A percentile compares a stretch with the other conserved stretches of the same genome.
Evolutionary conservation across 2,329 filamentous ascomycete genomes (phyloP).

Genomic region (Exophiala mesophila): DNA sequence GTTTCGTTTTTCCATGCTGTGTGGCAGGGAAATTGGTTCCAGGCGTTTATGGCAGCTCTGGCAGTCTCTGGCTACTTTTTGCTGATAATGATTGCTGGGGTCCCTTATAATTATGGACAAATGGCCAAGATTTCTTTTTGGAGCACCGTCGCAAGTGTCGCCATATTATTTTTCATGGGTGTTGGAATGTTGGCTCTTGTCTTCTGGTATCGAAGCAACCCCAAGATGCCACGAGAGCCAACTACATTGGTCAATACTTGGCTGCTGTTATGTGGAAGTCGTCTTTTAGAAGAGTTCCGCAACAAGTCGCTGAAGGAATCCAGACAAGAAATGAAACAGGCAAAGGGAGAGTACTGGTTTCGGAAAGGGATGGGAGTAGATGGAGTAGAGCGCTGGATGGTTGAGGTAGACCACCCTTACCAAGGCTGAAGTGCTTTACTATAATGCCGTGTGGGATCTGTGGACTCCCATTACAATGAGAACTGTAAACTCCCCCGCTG

Average conservation of each 20-base stretch:
- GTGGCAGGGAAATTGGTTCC: slow-evolving; percentile 7
- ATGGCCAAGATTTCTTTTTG: slow-evolving; percentile 6
- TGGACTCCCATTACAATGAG: no score
- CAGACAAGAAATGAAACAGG: no score
- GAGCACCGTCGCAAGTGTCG: slow-evolving; percentile 7
- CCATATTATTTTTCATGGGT: slow-evolving; percentile 6
- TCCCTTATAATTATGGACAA: slow-evolving; percentile 11
- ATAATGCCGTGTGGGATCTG: no score
- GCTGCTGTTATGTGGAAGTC: slow-evolving; percentile 16
- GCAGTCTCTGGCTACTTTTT: slow-evolving; percentile 8
- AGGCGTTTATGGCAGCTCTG: slow-evolving; percentile 9
- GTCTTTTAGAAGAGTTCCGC: no score
- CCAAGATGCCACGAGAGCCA: slow-evolving; percentile 6
- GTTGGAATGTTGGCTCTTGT: slow-evolving; percentile 2
- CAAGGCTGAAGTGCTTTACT: no score
- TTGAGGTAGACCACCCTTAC: no score
- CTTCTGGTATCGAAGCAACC: slow-evolving; percentile 7
- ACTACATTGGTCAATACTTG: slow-evolving; percentile 11
- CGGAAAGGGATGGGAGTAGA: no score
- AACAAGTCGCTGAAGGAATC: no score
- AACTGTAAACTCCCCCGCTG: no score
- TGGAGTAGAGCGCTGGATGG: no score
- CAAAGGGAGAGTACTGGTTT: no score
- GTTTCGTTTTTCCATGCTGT: slow-evolving; percentile 8
- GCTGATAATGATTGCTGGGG: slow-evolving; percentile 8